Evolutionary conservation across 179 eudicot species (phyloP).

Genomic region (Actinidia arguta): DNA sequence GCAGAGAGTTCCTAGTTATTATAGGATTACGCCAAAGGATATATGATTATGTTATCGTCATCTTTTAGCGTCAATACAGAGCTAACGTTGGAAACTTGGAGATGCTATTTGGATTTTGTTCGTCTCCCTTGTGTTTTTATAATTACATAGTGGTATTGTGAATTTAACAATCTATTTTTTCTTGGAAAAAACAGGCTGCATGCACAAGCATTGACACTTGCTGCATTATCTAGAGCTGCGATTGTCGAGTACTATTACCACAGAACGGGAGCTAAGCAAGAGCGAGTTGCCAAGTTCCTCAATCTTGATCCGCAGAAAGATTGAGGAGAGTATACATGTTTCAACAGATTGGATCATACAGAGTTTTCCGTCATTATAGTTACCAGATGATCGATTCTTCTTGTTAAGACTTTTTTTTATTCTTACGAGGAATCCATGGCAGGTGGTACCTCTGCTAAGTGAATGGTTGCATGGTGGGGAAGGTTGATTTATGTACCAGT

Average conservation of each 20-base stretch:
- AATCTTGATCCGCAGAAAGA: conserved; percentile 38
- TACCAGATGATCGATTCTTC: too few species aligned
- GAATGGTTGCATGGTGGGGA: too few species aligned
- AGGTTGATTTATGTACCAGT: too few species aligned
- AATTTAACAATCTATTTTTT: background rate
- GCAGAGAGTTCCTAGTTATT: background rate
- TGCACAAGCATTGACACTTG: conserved; percentile 78
- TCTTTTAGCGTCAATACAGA: background rate
- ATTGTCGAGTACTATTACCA: conserved; percentile 72
- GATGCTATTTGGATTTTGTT: background rate
- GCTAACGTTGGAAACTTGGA: too few species aligned
- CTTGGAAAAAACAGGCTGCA: conserved; percentile 60
- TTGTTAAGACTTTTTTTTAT: too few species aligned
- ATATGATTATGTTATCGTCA: background rate
- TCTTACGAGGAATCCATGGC: too few species aligned
- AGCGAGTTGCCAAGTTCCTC: conserved; percentile 45
- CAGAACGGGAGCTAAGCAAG: conserved; percentile 47
- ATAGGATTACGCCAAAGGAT: background rate
- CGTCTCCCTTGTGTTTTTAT: background rate
- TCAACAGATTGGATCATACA: too few species aligned
- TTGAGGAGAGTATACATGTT: too few species aligned
- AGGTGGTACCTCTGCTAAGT: too few species aligned
- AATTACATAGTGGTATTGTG: background rate
- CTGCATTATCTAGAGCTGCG: conserved; percentile 77
- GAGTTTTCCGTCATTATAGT: too few species aligned